Base-by-base conservation (phyloP, 2,329 filamentous ascomycete species). In the Helotiales sp. region DNA sequence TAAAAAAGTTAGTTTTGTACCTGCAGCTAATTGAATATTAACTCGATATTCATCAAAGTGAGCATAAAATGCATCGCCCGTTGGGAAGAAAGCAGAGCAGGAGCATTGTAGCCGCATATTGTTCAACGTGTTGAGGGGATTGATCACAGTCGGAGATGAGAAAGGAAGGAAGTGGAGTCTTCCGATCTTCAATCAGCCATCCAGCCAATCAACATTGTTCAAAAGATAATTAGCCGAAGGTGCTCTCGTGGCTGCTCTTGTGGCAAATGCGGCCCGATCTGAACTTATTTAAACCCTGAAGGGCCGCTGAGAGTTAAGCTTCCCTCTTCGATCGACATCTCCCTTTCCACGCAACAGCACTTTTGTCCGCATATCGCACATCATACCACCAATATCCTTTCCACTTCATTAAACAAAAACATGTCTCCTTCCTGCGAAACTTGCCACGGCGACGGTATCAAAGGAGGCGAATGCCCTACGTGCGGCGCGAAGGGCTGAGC, bases 381-480 rank as follows among this genome's bases (percentile, higher is more conserved):
- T 49, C 45, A 22, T 49, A 26, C n/a, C 11, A 15, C 11, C 22
- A 49, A 26, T 26, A 26, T 32, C 13, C 7, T 32, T 26, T 54
- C 13, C n/a, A 32, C 50, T 54, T 26, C n/a, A 54, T 54, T 54
- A 32, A 54, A 20, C 24, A n/a, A 28, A 54, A 54, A 54, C 3
- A 54, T 54, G 50, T 15, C 50, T 54, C 34, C 34, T 13, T 40
- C 34, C 34, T 54, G 50, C 50, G 50, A 54, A 54, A 54, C 50
- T 32, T 54, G 26, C 50, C 15, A 17, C 50, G 50, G 50, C 50
- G 50, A n/a, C 26, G 50, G 15, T n/a, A n/a, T 54, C 50, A 32
- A 54, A 54, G 50, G 50, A 54, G 15, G 15, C 50, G 50, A 54
- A 54, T 54, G 26, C 24, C 50, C 26, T 54, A 54, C 28, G 6